Conservation (phyloP, 345 rosid species). For the Anacardium occidentale region DNA sequence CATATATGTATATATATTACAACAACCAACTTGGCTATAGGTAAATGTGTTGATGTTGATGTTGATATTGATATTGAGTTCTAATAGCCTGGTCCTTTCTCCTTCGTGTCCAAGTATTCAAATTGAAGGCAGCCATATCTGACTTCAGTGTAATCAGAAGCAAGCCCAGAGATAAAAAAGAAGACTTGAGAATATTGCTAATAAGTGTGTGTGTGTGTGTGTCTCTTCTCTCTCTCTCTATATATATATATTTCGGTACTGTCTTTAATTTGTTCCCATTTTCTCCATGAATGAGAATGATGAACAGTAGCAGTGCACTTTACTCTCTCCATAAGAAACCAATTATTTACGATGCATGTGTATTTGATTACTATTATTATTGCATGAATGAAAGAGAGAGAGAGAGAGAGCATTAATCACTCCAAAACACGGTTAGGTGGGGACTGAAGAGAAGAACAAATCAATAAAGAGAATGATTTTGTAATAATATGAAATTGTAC, state of each 20-base stretch:
- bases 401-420: no score
- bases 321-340: conserved; percentile 16
- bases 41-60: no score
- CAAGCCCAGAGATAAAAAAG: not conserved
- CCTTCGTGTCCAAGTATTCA: not conserved
- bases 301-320: not conserved
- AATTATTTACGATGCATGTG: conserved; percentile 23
- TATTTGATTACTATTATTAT: not conserved
- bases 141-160: not conserved
- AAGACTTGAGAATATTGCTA: not conserved
- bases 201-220: no score
- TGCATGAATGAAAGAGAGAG: conserved; percentile 7
- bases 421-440: conserved; percentile 1
- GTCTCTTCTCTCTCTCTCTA: no score
- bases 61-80: no score
- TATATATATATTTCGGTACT: no score
- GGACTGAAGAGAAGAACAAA: not conserved
- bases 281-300: conserved; percentile 6
- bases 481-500: conserved; percentile 33
- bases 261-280: not conserved
- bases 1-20: no score
- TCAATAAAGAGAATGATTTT: conserved; percentile 28
- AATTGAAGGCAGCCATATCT: conserved; percentile 9
- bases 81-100: not conserved
- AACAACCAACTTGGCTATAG: conserved; percentile 5